These are phyloP conservation scores for Tylopilus sp. DNA, from an alignment of 768 basidiomycete genomes.

Conservation along the genomic window DNA sequence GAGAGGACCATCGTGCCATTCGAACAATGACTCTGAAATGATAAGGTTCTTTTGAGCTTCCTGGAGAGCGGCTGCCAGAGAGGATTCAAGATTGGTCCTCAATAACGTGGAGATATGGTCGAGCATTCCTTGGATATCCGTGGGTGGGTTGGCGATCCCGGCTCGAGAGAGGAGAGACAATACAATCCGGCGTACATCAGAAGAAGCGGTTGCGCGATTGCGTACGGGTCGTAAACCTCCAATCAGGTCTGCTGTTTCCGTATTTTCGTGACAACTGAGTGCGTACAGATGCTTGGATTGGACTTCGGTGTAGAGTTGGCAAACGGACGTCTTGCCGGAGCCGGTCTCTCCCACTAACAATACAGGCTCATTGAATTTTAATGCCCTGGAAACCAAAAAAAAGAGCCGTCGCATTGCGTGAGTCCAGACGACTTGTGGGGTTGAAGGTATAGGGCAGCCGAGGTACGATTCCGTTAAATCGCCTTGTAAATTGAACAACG, in stretches of 20 bases:
- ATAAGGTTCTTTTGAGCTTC: conserved; percentile 44
- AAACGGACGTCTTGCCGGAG: conserved; percentile 95
- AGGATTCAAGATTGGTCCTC: conserved; percentile 29
- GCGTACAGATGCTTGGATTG: conserved; percentile 57
- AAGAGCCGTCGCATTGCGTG: conserved; percentile 89
- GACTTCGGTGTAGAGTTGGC: conserved; percentile 80
- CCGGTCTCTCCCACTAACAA: conserved; percentile 97
- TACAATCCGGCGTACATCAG: conserved; percentile 46
- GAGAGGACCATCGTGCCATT: conserved; percentile 97
- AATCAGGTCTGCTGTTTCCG: conserved; percentile 95
- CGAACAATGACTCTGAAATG: conserved; percentile 75
- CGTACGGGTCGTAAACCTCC: conserved; percentile 89
- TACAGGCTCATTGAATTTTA: conserved; percentile 90
- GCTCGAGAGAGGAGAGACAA: conserved; percentile 37
- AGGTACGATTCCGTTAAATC: conserved; percentile 47
- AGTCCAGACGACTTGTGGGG: conserved; percentile 79
- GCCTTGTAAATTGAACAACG: conserved; percentile 60
- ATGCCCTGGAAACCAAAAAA: conserved; percentile 76
- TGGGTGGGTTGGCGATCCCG: conserved; percentile 31
- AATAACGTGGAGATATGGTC: conserved; percentile 20
- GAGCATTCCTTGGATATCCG: conserved; percentile 27
- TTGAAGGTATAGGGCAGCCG: conserved; percentile 49
- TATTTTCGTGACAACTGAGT: conserved; percentile 97
- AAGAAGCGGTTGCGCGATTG: conserved; percentile 58
- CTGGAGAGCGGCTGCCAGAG: conserved; percentile 33